Evolutionary conservation across 257 asterid species (phyloP).

Genomic region (Solanum ossicruentum): DNA sequence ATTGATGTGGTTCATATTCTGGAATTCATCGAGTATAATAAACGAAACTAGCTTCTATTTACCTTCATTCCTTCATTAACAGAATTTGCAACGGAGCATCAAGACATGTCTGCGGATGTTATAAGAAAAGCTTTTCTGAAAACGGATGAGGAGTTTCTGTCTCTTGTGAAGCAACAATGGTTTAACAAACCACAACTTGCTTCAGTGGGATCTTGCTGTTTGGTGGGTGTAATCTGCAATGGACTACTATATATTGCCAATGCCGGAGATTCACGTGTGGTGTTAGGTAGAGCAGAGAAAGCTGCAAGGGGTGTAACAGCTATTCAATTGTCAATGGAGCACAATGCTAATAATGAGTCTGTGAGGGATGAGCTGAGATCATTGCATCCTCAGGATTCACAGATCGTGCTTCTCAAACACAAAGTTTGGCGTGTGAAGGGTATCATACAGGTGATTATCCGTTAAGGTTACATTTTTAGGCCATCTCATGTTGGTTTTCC

Average conservation of each 20-base stretch:
- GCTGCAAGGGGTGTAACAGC: slow-evolving; percentile 47
- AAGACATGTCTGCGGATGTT: slow-evolving; percentile 55
- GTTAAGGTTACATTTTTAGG: not conserved
- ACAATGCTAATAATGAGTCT: slow-evolving; percentile 61
- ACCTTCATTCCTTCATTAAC: not conserved
- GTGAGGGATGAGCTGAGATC: slow-evolving; percentile 66
- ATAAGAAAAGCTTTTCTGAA: slow-evolving; percentile 69
- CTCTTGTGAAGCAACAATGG: slow-evolving; percentile 71
- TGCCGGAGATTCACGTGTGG: slow-evolving; percentile 89
- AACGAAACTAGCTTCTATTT: not conserved
- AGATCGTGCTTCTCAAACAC: slow-evolving; percentile 76
- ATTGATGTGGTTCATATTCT: not conserved
- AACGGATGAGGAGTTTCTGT: slow-evolving; percentile 77
- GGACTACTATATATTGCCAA: slow-evolving; percentile 75
- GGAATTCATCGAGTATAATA: not conserved
- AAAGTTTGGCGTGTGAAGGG: slow-evolving; percentile 98
- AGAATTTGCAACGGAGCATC: slow-evolving; percentile 61
- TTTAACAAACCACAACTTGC: slow-evolving; percentile 62
- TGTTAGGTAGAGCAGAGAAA: slow-evolving; percentile 57
- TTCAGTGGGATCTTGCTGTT: slow-evolving; percentile 90
- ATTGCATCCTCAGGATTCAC: slow-evolving; percentile 75
- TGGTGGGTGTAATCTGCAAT: slow-evolving; percentile 70
- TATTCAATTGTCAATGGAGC: slow-evolving; percentile 67
- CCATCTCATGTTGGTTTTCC: not conserved
- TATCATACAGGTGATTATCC: slow-evolving; percentile 61